phyloP scores from a whole-genome alignment of 768 basidiomycete genomes.

The Rhizopogon roseolus region DNA sequence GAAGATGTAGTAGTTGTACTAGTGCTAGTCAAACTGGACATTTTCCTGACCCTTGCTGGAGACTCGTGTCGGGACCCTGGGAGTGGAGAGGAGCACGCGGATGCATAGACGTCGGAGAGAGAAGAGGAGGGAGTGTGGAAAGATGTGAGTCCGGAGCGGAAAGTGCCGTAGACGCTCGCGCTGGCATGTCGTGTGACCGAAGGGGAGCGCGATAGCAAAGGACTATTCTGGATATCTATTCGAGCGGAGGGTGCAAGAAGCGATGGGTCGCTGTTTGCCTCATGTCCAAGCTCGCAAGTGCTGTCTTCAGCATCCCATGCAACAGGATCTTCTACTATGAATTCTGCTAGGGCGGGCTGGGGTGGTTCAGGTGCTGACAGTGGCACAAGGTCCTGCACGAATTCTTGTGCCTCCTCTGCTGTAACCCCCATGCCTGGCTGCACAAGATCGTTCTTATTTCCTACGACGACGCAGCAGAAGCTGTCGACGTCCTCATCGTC shows the following conservation, averaged over 20 bases:
- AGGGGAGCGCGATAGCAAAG: slow-evolving; percentile 42
- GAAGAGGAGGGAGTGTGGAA: slow-evolving; percentile 82
- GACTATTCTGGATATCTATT: slow-evolving; percentile 24
- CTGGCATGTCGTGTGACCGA: slow-evolving; percentile 35
- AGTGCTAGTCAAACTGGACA: slow-evolving; percentile 21
- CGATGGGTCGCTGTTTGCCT: slow-evolving; percentile 12
- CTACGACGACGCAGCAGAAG: slow-evolving; percentile 69
- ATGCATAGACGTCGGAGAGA: slow-evolving; percentile 57
- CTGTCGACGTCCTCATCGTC: slow-evolving; percentile 54
- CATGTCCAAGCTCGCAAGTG: slow-evolving; percentile 17
- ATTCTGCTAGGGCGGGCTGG: slow-evolving; percentile 10
- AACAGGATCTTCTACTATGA: slow-evolving; percentile 10
- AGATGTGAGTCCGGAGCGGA: slow-evolving; percentile 51
- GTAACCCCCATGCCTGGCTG: slow-evolving; percentile 23
- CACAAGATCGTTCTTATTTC: slow-evolving; percentile 72
- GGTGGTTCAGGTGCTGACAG: slow-evolving; percentile 11
- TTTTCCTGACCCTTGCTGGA: slow-evolving; percentile 18
- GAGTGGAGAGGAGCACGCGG: slow-evolving; percentile 57
- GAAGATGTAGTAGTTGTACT: slow-evolving; percentile 34
- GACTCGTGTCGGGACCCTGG: slow-evolving; percentile 28
- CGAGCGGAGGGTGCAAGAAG: neutral
- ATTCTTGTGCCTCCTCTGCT: slow-evolving; percentile 42
- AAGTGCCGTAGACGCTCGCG: slow-evolving; percentile 41
- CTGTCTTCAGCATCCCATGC: neutral
- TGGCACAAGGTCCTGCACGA: slow-evolving; percentile 58